Percentiles rank a stretch among this genome's conserved stretches.
phyloP scores from a whole-genome alignment of 2,329 filamentous ascomycete genomes.

The Colletotrichum higginsianum region DNA sequence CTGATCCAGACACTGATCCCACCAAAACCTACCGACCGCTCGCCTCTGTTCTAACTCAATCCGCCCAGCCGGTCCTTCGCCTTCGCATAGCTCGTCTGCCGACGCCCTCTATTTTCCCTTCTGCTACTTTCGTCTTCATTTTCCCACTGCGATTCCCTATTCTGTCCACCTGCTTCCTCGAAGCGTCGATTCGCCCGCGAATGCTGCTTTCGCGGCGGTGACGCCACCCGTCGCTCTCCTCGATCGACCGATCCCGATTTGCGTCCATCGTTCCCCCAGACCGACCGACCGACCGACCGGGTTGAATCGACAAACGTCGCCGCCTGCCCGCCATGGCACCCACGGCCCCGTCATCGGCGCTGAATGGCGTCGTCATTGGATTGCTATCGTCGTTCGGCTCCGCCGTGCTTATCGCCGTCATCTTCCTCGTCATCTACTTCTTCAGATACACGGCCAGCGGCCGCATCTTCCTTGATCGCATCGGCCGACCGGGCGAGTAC shows the following conservation, averaged over 20 bases:
- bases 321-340: conserved; percentile 39
- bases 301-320: conserved; percentile 36
- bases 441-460: conserved; percentile 91
- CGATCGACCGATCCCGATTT: conserved; percentile 34
- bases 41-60: conserved; percentile 16
- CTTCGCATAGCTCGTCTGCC: conserved; percentile 16
- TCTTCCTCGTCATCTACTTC: conserved; percentile 90
- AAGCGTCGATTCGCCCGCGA: conserved; percentile 34
- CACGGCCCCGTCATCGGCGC: conserved; percentile 59
- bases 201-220: conserved; percentile 44
- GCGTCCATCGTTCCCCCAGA: conserved; percentile 2
- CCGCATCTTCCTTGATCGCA: conserved; percentile 92
- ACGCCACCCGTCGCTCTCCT: conserved; percentile 44
- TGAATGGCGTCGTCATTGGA: conserved; percentile 91
- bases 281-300: conserved; percentile 33
- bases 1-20: neutral
- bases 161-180: conserved; percentile 2
- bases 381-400: conserved; percentile 95
- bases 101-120: conserved; percentile 25
- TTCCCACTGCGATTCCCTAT: neutral
- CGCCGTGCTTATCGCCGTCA: conserved; percentile 84
- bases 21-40: neutral
- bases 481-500: conserved; percentile 94
- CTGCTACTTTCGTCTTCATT: neutral
- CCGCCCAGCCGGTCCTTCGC: conserved; percentile 9